Evolutionary conservation across 176 grass and related monocot species (phyloP), one percentile per base, ranked within the genome.

Genomic region (Eleusine indica): DNA sequence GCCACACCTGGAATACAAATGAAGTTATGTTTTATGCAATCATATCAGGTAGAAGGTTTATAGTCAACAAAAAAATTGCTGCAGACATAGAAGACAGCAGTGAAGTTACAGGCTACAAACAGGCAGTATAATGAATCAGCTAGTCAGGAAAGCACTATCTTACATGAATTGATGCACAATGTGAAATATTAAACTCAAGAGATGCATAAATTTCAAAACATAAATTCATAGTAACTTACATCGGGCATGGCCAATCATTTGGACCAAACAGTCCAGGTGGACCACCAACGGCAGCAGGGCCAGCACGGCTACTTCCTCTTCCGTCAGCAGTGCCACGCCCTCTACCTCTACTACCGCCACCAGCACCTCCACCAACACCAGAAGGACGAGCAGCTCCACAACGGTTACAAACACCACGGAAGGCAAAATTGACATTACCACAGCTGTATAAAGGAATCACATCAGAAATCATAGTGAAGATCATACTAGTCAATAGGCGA

Each of bases 221-320:
- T 3, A 42, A 70, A 47, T 38, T 57, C 19, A 13, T 66, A 35
- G 72, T 52, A 35, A 17, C 82, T 97, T 92, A 99, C 93, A 98
- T 98, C 53, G 93, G 93, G 82, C 96, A 98, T 40, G 96, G 3
- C 96, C 93, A 98, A 79, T 98, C 96, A 90, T 98, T 98, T 63
- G 96, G 96, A 66, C 96, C 96, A 89, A 98, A 98, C 51, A 98
- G 86, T 6, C 96, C 96, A 53, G 96, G 90, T 69, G 96, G 91
- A 85, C 91, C 96, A 83, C 89, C 81, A 86, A 71, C 89, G 83
- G 92, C 61, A 88, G 61, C 75, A 87, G 89, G 49, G 35, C 75
- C 69, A 86, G 91, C 70, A 49, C 52, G 83, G 48, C 79, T 66
- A 48, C 38, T 76, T 91, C 87, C 90, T 69, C 29, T 83, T 77